Evolutionary conservation across 495 filamentous ascomycete genomes (phyloP).

Genomic region (Lineolata rhizophorae): DNA sequence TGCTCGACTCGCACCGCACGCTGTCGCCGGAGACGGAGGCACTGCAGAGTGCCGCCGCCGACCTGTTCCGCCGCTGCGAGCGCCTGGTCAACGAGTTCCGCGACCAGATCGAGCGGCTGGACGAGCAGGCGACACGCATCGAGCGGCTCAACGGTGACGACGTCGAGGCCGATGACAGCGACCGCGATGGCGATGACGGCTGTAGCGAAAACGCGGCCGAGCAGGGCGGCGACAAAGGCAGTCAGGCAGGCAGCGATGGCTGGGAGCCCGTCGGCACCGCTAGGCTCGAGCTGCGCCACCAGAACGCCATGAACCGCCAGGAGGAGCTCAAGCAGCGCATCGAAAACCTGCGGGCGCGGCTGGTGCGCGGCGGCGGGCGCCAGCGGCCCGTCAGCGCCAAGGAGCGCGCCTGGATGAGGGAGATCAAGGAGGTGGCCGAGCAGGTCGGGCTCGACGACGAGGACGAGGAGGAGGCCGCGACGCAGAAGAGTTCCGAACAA

Average conservation of each 20-base stretch:
- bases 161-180: slow-evolving; percentile 22
- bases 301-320: slow-evolving; percentile 35
- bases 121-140: slow-evolving; percentile 42
- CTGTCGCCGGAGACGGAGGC: slow-evolving; percentile 50
- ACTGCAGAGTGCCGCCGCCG: slow-evolving; percentile 52
- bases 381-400: slow-evolving; percentile 17
- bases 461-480: slow-evolving; percentile 4
- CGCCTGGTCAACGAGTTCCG: slow-evolving; percentile 46
- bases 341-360: slow-evolving; percentile 27
- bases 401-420: neutral
- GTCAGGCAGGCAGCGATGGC: too few relatives aligned
- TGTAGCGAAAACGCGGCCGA: too few relatives aligned
- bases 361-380: slow-evolving; percentile 19
- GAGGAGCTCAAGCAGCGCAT: slow-evolving; percentile 42
- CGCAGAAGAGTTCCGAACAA: too few relatives aligned
- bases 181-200: slow-evolving; percentile 16
- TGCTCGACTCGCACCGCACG: slow-evolving; percentile 55
- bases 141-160: slow-evolving; percentile 41
- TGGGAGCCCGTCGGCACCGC: too few relatives aligned
- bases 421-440: slow-evolving; percentile 12
- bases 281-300: slow-evolving; percentile 32
- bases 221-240: slow-evolving; percentile 24
- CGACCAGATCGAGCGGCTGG: slow-evolving; percentile 45
- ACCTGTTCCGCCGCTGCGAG: slow-evolving; percentile 62
- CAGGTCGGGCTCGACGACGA: slow-evolving; percentile 1